Percentiles rank a stretch among this genome's conserved stretches.
Evolutionary conservation across 2,329 filamentous ascomycete species (phyloP).

Genomic region (Cryoendolithus antarcticus): DNA sequence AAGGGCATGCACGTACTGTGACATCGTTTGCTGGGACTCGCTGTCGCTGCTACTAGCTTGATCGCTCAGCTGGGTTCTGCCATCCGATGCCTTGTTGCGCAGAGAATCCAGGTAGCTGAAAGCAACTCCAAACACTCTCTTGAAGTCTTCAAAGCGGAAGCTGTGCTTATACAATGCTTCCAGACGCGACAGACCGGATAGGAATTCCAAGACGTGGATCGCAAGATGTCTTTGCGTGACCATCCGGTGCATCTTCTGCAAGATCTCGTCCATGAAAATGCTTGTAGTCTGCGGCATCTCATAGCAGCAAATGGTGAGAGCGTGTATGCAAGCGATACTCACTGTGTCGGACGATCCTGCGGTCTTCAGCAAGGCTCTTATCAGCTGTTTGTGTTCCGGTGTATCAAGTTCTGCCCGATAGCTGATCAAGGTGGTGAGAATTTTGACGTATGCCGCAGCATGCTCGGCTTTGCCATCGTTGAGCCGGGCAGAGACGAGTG

Average conservation of each 20-base stretch:
- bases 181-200: constrained; percentile 76
- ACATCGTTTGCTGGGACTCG: constrained; percentile 2
- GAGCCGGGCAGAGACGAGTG: constrained; percentile 1
- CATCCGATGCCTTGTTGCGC: constrained; percentile 39
- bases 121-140: constrained; percentile 88
- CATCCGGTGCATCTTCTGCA: constrained; percentile 89
- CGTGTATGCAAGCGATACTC: constrained; percentile 87
- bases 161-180: constrained; percentile 69
- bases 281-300: constrained; percentile 80
- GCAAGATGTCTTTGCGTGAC: constrained; percentile 88
- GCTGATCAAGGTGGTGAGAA: constrained; percentile 74
- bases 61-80: constrained; percentile 9
- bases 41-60: constrained; percentile 6
- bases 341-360: constrained; percentile 51
- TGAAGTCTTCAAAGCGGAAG: constrained; percentile 82
- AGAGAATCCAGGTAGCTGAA: constrained; percentile 88
- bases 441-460: constrained; percentile 47
- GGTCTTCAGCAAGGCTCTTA: constrained; percentile 73
- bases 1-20: constrained; percentile 72
- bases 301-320: constrained; percentile 86
- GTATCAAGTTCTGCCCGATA: constrained; percentile 60
- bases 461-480: constrained; percentile 1
- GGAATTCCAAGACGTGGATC: constrained; percentile 88
- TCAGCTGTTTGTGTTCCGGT: constrained; percentile 74
- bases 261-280: constrained; percentile 70